Conservation (phyloP, 1,284 basidiomycete genomes). For the Melampsora americana region DNA sequence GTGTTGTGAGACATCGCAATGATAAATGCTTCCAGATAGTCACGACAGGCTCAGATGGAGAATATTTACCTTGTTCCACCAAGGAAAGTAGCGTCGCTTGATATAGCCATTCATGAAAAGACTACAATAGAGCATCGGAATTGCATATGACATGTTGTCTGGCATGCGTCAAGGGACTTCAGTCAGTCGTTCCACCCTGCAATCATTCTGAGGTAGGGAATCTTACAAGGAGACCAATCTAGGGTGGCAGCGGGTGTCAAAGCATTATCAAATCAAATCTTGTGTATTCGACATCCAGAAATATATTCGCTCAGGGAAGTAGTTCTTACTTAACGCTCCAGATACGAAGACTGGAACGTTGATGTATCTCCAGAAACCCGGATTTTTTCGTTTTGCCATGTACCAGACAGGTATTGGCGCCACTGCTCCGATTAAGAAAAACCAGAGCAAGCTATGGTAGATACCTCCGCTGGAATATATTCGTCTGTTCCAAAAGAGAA, state of each 20-base stretch:
- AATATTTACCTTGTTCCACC: slow-evolving; percentile 32
- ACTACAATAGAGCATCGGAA: slow-evolving; percentile 31
- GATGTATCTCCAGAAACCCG: slow-evolving; percentile 33
- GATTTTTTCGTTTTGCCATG: slow-evolving; percentile 22
- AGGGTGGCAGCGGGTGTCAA: no score
- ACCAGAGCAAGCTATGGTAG: slow-evolving; percentile 20
- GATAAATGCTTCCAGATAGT: not conserved
- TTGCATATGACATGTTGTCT: slow-evolving; percentile 41
- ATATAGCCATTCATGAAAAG: slow-evolving; percentile 36
- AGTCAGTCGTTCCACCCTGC: not conserved
- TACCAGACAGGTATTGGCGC: slow-evolving; percentile 37
- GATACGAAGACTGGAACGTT: slow-evolving; percentile 34
- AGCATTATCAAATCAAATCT: not conserved
- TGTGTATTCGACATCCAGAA: not conserved
- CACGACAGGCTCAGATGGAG: no score
- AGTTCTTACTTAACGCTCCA: slow-evolving; percentile 22
- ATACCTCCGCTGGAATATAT: slow-evolving; percentile 37
- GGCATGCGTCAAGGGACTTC: not conserved
- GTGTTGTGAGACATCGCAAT: not conserved
- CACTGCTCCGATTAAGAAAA: slow-evolving; percentile 30
- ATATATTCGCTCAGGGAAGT: not conserved
- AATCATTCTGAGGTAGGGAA: not conserved
- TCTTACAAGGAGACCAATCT: slow-evolving; percentile 41
- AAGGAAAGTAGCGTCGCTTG: slow-evolving; percentile 21
- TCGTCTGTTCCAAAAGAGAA: slow-evolving; percentile 13